Percentiles rank a stretch among this genome's conserved stretches.
Evolutionary conservation across 768 basidiomycete species (phyloP).

Genomic region (Auricularia cornea): DNA sequence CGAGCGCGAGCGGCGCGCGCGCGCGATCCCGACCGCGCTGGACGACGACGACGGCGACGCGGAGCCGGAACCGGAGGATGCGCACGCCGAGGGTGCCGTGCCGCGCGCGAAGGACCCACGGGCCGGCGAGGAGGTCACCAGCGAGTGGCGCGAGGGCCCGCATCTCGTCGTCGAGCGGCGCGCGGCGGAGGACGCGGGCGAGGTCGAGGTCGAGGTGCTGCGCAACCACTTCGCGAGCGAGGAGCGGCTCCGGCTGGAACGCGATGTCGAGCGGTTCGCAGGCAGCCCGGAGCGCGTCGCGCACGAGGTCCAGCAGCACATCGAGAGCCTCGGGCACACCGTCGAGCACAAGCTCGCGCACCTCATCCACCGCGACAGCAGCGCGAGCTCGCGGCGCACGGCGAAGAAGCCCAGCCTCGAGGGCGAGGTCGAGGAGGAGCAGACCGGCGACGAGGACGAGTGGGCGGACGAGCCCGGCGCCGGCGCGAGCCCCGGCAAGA

Average conservation of each 20-base stretch:
- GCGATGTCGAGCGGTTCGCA: conserved; percentile 3
- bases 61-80: neutral
- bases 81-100: neutral
- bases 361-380: neutral
- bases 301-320: conserved; percentile 23
- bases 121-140: conserved; percentile 10
- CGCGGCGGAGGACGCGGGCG: conserved; percentile 50
- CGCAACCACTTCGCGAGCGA: conserved; percentile 30
- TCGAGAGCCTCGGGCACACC: conserved; percentile 19
- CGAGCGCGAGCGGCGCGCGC: neutral
- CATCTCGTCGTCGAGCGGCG: conserved; percentile 58
- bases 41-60: neutral
- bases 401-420: conserved; percentile 6
- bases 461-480: conserved; percentile 6
- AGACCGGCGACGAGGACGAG: conserved; percentile 5
- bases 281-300: conserved; percentile 28
- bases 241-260: conserved; percentile 2
- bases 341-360: neutral
- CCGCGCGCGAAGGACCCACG: neutral
- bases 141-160: conserved; percentile 67
- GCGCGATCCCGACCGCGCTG: neutral
- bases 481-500: neutral
- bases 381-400: neutral
- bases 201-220: conserved; percentile 61
- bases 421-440: conserved; percentile 15